A percentile compares a stretch with the other conserved stretches of the same genome.
phyloP scores from a whole-genome alignment of 164 flowering plant species.

The Annona cherimola region DNA sequence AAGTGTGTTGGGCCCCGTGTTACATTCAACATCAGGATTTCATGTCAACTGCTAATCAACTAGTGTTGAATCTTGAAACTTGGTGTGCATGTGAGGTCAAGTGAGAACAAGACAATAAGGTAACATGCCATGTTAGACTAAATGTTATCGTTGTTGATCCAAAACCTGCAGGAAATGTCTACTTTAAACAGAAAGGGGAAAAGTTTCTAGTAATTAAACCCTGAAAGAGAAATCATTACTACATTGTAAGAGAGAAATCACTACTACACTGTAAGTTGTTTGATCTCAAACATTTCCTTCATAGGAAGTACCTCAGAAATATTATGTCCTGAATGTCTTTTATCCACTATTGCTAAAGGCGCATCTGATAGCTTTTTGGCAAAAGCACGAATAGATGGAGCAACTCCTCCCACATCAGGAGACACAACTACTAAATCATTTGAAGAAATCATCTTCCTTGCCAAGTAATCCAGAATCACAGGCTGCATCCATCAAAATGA shows the following conservation, averaged over 20 bases:
- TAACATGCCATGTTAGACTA: background rate
- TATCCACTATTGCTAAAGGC: slow-evolving; percentile 94
- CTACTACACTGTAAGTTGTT: background rate
- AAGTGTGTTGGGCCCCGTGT: too few relatives aligned
- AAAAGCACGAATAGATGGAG: slow-evolving; percentile 87
- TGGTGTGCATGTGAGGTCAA: too few relatives aligned
- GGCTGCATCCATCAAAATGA: slow-evolving; percentile 37
- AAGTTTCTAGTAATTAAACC: too few relatives aligned
- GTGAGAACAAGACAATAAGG: background rate
- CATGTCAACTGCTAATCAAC: too few relatives aligned
- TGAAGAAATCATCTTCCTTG: slow-evolving; percentile 63
- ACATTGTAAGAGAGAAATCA: too few relatives aligned
- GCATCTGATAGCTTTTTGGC: slow-evolving; percentile 96
- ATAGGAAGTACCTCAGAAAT: slow-evolving; percentile 67
- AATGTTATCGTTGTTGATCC: too few relatives aligned
- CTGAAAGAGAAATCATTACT: too few relatives aligned
- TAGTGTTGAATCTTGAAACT: too few relatives aligned
- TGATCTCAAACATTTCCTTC: background rate
- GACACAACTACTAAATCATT: slow-evolving; percentile 89
- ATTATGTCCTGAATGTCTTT: slow-evolving; percentile 91
- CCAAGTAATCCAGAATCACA: slow-evolving; percentile 93
- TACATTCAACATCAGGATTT: too few relatives aligned
- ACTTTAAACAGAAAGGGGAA: too few relatives aligned
- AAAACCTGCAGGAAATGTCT: too few relatives aligned
- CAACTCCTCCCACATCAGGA: slow-evolving; percentile 97